phyloP scores from a whole-genome alignment of 805 yeast species.

The Metschnikowia amazonensis region DNA sequence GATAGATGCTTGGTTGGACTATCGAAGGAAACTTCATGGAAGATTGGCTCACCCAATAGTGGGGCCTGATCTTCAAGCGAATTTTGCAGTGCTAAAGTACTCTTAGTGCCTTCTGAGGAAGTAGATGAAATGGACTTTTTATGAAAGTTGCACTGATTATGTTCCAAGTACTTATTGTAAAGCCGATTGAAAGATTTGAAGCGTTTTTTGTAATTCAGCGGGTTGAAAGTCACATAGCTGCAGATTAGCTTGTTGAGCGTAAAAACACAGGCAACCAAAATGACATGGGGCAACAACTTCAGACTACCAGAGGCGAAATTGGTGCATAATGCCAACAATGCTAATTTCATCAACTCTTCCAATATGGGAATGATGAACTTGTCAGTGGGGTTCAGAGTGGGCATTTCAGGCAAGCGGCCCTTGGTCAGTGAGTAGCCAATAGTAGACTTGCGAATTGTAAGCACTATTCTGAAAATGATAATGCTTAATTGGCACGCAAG shows the following conservation, averaged over 20 bases:
- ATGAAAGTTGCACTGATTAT: neutral
- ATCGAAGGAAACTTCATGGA: constrained; percentile 12
- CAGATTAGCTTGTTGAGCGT: constrained; percentile 12
- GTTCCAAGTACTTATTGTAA: constrained; percentile 5
- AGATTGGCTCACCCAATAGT: constrained; percentile 8
- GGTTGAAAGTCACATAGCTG: constrained; percentile 11
- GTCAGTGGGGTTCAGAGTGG: constrained; percentile 4
- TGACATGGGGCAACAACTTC: constrained; percentile 4
- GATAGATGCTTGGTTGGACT: neutral
- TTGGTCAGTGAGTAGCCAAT: neutral
- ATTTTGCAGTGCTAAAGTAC: neutral
- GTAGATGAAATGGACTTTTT: constrained; percentile 1
- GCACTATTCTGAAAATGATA: constrained; percentile 2
- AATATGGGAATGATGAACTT: constrained; percentile 11
- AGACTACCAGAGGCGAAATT: neutral
- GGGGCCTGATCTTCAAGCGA: neutral
- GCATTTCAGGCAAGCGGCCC: constrained; percentile 12
- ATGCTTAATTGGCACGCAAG: constrained; percentile 8
- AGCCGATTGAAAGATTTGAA: constrained; percentile 10
- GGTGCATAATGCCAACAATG: constrained; percentile 4
- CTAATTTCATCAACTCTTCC: constrained; percentile 9
- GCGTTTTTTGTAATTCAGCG: constrained; percentile 7
- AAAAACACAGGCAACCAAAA: constrained; percentile 7
- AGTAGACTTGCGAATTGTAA: constrained; percentile 9
- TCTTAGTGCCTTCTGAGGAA: neutral